Percentiles rank a stretch among this genome's conserved stretches.
Conservation (phyloP, 305 asterid genomes). For the Rubia tinctorum region DNA sequence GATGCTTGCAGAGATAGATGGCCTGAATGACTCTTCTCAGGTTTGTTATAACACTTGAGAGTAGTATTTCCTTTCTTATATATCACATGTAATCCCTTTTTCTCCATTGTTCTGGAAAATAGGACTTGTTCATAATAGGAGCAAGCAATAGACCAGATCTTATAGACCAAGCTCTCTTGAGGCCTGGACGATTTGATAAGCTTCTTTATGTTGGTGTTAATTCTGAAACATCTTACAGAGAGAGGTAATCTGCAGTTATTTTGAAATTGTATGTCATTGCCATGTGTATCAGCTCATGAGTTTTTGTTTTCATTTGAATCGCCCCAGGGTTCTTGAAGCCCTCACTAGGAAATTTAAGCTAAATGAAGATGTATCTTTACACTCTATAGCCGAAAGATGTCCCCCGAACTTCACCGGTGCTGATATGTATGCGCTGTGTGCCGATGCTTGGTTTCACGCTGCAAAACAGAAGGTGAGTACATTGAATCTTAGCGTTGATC, state of each 20-base stretch:
- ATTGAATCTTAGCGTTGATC: neutral
- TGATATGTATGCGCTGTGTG: slow-evolving; percentile 94
- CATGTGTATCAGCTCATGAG: neutral
- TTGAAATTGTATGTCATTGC: neutral
- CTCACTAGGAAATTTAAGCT: slow-evolving; percentile 82
- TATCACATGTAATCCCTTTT: slow-evolving; percentile 11
- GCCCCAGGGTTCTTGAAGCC: slow-evolving; percentile 80
- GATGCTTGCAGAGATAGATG: slow-evolving; percentile 99
- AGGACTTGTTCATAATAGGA: slow-evolving; percentile 97
- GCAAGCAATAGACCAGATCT: slow-evolving; percentile 99
- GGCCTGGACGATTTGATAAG: slow-evolving; percentile 99
- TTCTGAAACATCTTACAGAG: slow-evolving; percentile 89
- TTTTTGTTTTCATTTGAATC: neutral
- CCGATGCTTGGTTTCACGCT: slow-evolving; percentile 99
- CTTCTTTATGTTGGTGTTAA: slow-evolving; percentile 97
- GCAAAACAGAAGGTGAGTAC: slow-evolving; percentile 72
- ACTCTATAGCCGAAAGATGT: slow-evolving; percentile 75
- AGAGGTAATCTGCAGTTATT: slow-evolving; percentile 48
- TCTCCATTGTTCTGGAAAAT: slow-evolving; percentile 11
- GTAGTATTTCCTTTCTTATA: slow-evolving; percentile 5
- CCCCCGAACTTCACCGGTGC: slow-evolving; percentile 98
- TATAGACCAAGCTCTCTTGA: slow-evolving; percentile 86
- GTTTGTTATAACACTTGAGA: slow-evolving; percentile 29
- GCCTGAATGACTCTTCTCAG: slow-evolving; percentile 88
- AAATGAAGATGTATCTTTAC: slow-evolving; percentile 69